phyloP scores from a whole-genome alignment of 768 basidiomycete species.

The Cubamyces sp. region DNA sequence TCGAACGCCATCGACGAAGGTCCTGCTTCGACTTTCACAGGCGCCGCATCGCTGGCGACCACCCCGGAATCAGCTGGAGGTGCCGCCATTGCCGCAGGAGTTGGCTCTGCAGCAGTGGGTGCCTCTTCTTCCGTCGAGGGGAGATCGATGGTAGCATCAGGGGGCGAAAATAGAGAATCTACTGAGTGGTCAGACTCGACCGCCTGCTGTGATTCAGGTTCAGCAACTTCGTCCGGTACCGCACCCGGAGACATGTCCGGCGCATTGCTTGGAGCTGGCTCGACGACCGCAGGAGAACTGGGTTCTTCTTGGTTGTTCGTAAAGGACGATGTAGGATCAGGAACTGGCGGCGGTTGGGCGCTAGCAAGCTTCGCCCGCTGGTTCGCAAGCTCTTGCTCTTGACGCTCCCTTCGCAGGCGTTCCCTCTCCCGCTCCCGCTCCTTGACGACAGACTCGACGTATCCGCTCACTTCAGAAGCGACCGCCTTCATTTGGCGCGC shows the following conservation, averaged over 20 bases:
- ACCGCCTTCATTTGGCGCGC: constrained; percentile 54
- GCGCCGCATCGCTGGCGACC: background rate
- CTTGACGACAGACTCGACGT: constrained; percentile 74
- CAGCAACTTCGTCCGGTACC: background rate
- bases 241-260: background rate
- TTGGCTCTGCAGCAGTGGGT: background rate
- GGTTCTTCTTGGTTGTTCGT: background rate
- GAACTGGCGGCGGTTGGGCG: background rate
- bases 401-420: constrained; percentile 67
- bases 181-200: constrained; percentile 20
- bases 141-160: constrained; percentile 18
- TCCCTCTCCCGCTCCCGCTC: constrained; percentile 82
- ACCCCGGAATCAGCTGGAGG: background rate
- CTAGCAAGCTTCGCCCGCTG: constrained; percentile 14
- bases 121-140: constrained; percentile 20
- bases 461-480: constrained; percentile 64
- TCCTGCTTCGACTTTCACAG: constrained; percentile 1
- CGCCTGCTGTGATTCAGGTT: constrained; percentile 8
- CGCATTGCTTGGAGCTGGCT: background rate
- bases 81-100: background rate
- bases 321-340: background rate
- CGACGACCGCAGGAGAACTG: background rate
- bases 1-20: constrained; percentile 23
- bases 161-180: constrained; percentile 28
- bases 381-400: constrained; percentile 40